Evolutionary conservation across 805 yeast species (phyloP), one percentile per base, ranked within the genome.

Genomic region (Pichia paraexigua): DNA sequence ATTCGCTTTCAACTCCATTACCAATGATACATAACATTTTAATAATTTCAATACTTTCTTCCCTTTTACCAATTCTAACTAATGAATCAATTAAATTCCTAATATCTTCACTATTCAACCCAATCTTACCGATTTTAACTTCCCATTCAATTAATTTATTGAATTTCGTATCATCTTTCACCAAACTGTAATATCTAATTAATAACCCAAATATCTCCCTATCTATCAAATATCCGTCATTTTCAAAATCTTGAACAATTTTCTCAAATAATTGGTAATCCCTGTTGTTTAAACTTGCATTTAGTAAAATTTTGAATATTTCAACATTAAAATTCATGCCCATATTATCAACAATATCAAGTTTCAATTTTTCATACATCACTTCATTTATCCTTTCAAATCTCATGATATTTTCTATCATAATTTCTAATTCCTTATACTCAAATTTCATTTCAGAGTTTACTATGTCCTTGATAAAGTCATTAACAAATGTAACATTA

Each of bases 101-200:
- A 9, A 55, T 47, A 40, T 59, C 66, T 18, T 48, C 30, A 2
- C 43, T 30, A 40, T 55, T 55, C 37, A 60, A 41, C 5, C 49
- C 52, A 21, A 49, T 54, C 22, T 56, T 53, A 15, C 54, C 47
- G 5, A 49, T 30, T n/a, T 51, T 24, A 9, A 59, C 43, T n/a
- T 61, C 51, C 12, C 60, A 46, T 41, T 62, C 60, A 50, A 62
- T 51, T 20, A 60, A 37, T 30, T 56, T 63, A 25, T 62, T 35
- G 52, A 63, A 50, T 20, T 35, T 47, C 24, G 46, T 47, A 4
- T 53, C 24, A 45, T 65, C 62, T 11, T 51, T 47, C 10, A 24
- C 22, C 17, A 37, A 18, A 4, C 50, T 21, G 30, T 30, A 48
- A 15, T 41, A 43, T 21, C 25, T 22, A n/a, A 42, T 53, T 49